Percentiles rank a stretch among this genome's conserved stretches.
phyloP scores from a whole-genome alignment of 768 basidiomycete genomes.

The Cystobasidiopsis lactophilus region DNA sequence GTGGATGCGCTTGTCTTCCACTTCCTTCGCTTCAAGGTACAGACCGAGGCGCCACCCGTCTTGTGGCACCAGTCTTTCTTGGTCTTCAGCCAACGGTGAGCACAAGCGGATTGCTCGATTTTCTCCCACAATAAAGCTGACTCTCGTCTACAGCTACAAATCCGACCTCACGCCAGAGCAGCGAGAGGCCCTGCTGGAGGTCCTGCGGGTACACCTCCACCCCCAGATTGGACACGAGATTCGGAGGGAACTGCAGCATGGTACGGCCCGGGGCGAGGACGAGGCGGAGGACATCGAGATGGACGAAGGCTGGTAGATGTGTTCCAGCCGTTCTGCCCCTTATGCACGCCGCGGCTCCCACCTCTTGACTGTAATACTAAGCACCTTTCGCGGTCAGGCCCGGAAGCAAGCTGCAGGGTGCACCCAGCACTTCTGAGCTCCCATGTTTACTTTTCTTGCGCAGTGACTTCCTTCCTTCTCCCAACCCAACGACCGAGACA shows the following conservation, averaged over 20 bases:
- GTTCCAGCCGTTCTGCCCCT: no score
- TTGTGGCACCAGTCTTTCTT: conserved; percentile 95
- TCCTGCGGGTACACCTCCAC: conserved; percentile 65
- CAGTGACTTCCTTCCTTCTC: no score
- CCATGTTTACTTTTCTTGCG: no score
- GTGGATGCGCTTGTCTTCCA: conserved; percentile 94
- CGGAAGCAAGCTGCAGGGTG: no score
- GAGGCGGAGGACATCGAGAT: conserved; percentile 29
- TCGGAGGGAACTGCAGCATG: conserved; percentile 66
- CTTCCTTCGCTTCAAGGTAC: conserved; percentile 79
- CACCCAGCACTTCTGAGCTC: no score
- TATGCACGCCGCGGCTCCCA: no score
- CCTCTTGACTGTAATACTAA: no score
- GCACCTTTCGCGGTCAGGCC: no score
- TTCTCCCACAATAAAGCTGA: background rate
- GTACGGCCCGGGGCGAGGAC: conserved; percentile 64
- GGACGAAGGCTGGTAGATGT: no score
- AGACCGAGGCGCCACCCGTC: conserved; percentile 68
- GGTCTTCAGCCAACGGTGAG: conserved; percentile 74
- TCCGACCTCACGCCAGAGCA: conserved; percentile 88
- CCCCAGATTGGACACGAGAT: conserved; percentile 73
- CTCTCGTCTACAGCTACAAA: conserved; percentile 44
- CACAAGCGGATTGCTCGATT: background rate
- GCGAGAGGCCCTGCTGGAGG: conserved; percentile 88
- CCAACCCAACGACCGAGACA: no score